Base-by-base conservation (phyloP, 306 rosid species). In the Phaseolus lunatus region DNA sequence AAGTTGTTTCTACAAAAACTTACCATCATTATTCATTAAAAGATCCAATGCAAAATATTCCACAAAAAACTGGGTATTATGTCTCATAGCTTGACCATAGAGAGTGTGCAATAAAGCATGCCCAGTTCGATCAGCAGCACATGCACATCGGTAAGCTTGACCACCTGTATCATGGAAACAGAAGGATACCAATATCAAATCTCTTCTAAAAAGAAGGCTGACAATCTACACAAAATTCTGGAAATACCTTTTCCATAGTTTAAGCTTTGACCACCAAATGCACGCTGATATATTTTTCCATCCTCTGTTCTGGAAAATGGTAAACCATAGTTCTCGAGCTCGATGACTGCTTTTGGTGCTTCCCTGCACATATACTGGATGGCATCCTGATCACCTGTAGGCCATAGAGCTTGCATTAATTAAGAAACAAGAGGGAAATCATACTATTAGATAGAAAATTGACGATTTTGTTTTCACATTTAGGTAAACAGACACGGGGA, bases 81-180 rank as follows among this genome's bases (percentile, higher is more conserved):
- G 97, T 78, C 79, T 93, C 97, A 93, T 93, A 69, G 96, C 96
- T 80, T 90, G 96, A 65, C 96, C 97, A 73, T 93, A 93, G 26
- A 93, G 96, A 82, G 96, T 85, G 77, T 93, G 96, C 76, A 93
- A 81, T 33, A 93, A 84, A 76, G 97, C 97, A 89, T 93, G 96
- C 67, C 97, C 97, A 27, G 96, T 93, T 88, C 97, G 85, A 77
- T 90, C 97, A 81, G 97, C 97, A 66, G 96, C 97, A 83, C 97
- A 93, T 67, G 97, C 97, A 89, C 97, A 93, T 9, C 97, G 97
- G 45, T 89, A 93, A 50, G 97, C 97, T 85, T 93, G 97, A 45
- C 96, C 94, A 78, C 97, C 97, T 93, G 81, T 59, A 77, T 67
- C 73, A 82, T 48, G 71, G 64, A 72, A 88, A 70, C 53, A 78